These are phyloP conservation scores for Camelina hispida DNA, from an alignment of 345 rosid genomes.

Conservation along the genomic window DNA sequence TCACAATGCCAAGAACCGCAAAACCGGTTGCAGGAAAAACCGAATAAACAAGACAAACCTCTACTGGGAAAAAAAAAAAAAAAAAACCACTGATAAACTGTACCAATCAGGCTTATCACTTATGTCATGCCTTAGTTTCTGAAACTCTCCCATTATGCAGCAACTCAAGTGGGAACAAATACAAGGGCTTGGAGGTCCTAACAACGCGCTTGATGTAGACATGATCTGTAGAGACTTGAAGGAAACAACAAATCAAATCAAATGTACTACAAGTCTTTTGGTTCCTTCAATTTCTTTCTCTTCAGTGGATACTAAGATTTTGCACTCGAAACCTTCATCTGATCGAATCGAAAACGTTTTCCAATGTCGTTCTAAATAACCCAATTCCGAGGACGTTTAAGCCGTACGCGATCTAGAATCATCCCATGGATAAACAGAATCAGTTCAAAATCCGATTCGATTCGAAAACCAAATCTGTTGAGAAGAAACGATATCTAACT, in stretches of 20 bases:
- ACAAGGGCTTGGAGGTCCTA: too few relatives aligned
- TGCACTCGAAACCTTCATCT: neutral
- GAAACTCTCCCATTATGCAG: constrained; percentile 83
- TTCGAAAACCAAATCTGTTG: neutral
- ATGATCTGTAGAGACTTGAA: too few relatives aligned
- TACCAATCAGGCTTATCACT: constrained; percentile 67
- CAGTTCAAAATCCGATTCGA: neutral
- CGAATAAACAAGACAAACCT: constrained; percentile 75
- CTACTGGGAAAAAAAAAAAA: constrained; percentile 58
- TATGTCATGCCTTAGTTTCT: constrained; percentile 74
- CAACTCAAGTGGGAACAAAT: constrained; percentile 81
- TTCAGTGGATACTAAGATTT: neutral
- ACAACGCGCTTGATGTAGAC: too few relatives aligned
- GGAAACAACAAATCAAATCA: constrained; percentile 48
- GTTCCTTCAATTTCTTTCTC: constrained; percentile 14
- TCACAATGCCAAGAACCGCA: constrained; percentile 86
- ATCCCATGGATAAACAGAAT: neutral
- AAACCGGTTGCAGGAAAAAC: too few relatives aligned
- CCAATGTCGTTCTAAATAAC: neutral
- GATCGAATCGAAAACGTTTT: constrained; percentile 7
- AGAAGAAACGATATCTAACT: too few relatives aligned
- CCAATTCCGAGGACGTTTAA: neutral
- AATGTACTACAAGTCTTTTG: constrained; percentile 58
- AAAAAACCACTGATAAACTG: constrained; percentile 50
- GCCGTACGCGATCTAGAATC: neutral